Evolutionary conservation across 805 yeast species (phyloP).

Genomic region (Candida alai): DNA sequence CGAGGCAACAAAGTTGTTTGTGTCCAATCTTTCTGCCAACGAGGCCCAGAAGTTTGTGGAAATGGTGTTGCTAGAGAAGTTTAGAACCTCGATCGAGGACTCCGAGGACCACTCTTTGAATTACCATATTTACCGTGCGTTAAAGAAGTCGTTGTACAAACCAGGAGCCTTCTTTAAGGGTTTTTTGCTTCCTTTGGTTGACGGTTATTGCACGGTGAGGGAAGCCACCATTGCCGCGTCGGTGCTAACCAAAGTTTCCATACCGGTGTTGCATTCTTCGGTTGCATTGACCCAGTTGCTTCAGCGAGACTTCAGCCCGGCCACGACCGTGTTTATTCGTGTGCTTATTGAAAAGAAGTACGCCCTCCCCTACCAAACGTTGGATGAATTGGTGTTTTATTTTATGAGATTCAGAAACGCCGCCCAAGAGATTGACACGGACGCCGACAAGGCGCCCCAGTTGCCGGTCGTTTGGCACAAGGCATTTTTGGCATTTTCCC

Average conservation of each 20-base stretch:
- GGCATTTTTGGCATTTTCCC: slow-evolving; percentile 90
- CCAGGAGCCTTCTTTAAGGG: slow-evolving; percentile 99
- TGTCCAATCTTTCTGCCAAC: slow-evolving; percentile 79
- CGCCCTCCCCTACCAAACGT: slow-evolving; percentile 94
- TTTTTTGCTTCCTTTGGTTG: slow-evolving; percentile 85
- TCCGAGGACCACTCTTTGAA: slow-evolving; percentile 76
- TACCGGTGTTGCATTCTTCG: slow-evolving; percentile 93
- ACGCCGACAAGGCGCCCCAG: slow-evolving; percentile 41
- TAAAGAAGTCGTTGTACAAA: slow-evolving; percentile 90
- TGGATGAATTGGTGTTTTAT: slow-evolving; percentile 90
- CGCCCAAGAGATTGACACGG: slow-evolving; percentile 39
- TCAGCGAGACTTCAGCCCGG: slow-evolving; percentile 78
- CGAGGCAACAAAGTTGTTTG: slow-evolving; percentile 93
- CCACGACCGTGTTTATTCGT: slow-evolving; percentile 85
- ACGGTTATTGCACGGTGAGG: slow-evolving; percentile 81
- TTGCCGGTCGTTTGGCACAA: slow-evolving; percentile 98
- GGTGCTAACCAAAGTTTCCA: slow-evolving; percentile 80
- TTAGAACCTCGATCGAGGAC: slow-evolving; percentile 66
- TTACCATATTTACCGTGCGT: slow-evolving; percentile 87
- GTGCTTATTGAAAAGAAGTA: slow-evolving; percentile 89
- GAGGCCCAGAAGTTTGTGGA: slow-evolving; percentile 86
- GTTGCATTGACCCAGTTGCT: slow-evolving; percentile 87
- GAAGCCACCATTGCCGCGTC: slow-evolving; percentile 97
- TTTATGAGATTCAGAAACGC: slow-evolving; percentile 84
- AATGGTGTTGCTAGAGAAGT: slow-evolving; percentile 63